These are phyloP conservation scores for Pythium biforme DNA, from an alignment of 352 stramenopile species.

Conservation along the genomic window DNA sequence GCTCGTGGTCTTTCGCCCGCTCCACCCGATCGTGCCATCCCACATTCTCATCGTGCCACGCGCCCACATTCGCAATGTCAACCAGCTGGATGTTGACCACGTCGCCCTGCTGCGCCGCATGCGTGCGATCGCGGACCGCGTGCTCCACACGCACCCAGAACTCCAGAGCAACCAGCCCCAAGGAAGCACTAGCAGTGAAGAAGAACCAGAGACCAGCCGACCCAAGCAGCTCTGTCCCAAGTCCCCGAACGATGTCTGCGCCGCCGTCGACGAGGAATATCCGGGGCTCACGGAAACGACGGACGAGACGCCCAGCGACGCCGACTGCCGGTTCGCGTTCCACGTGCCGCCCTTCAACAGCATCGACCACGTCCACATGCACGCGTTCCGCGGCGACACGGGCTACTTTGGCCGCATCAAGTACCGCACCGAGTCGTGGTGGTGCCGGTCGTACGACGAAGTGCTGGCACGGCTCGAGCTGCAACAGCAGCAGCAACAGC, in stretches of 20 bases:
- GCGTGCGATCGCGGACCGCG: slow-evolving; percentile 49
- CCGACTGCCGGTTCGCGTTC: slow-evolving; percentile 31
- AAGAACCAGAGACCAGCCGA: background rate
- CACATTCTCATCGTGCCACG: slow-evolving; percentile 83
- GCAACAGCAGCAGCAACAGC: background rate
- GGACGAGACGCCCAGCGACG: background rate
- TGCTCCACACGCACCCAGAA: slow-evolving; percentile 31
- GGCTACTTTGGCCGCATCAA: slow-evolving; percentile 71
- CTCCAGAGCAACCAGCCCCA: background rate
- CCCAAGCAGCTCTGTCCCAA: background rate
- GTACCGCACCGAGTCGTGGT: slow-evolving; percentile 82
- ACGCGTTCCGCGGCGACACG: slow-evolving; percentile 27
- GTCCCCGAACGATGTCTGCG: slow-evolving; percentile 6
- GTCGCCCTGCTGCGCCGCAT: slow-evolving; percentile 58
- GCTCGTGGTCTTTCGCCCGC: slow-evolving; percentile 75
- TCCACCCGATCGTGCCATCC: slow-evolving; percentile 62
- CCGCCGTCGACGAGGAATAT: background rate
- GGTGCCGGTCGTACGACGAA: slow-evolving; percentile 77
- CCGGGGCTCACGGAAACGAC: background rate
- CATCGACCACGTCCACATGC: slow-evolving; percentile 34
- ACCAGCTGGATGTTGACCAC: slow-evolving; percentile 51
- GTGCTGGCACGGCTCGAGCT: slow-evolving; percentile 43
- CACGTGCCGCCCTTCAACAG: slow-evolving; percentile 52
- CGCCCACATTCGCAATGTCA: slow-evolving; percentile 79
- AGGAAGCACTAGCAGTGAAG: background rate